A percentile compares a stretch with the other conserved stretches of the same genome.
phyloP scores from a whole-genome alignment of 495 filamentous ascomycete species.

The Aspergillus baeticus region DNA sequence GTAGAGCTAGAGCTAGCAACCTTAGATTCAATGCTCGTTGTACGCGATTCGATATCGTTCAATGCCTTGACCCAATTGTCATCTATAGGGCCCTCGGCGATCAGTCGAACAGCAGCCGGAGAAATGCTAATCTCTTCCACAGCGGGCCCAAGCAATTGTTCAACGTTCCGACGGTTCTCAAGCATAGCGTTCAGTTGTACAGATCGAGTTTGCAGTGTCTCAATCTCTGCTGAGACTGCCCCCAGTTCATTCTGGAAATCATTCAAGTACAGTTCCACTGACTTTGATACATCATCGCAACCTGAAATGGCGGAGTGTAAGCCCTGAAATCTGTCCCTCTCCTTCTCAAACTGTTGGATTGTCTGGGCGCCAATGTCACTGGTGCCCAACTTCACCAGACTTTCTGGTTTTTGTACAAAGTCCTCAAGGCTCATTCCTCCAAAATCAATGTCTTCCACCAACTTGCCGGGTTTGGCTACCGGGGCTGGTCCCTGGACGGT shows the following conservation, averaged over 20 bases:
- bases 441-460: conserved; percentile 75
- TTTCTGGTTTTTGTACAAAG: conserved; percentile 53
- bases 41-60: conserved; percentile 79
- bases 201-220: conserved; percentile 85
- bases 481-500: not conserved
- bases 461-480: conserved; percentile 38
- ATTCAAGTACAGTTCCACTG: conserved; percentile 87
- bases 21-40: conserved; percentile 66
- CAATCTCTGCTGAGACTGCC: conserved; percentile 89
- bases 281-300: conserved; percentile 90
- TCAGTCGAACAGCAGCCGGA: conserved; percentile 74
- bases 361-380: conserved; percentile 63
- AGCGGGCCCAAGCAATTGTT: conserved; percentile 82
- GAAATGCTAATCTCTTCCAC: conserved; percentile 91
- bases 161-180: conserved; percentile 84
- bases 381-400: conserved; percentile 30
- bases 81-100: conserved; percentile 86
- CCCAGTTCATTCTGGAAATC: conserved; percentile 92
- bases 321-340: conserved; percentile 87
- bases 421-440: conserved; percentile 70
- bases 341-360: conserved; percentile 79
- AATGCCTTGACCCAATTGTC: conserved; percentile 84
- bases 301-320: conserved; percentile 83
- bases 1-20: conserved; percentile 57
- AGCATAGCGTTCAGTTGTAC: conserved; percentile 80